Evolutionary conservation across 352 stramenopile genomes (phyloP), one percentile per base, ranked within the genome.

Genomic region (Globisporangium paddicum): DNA sequence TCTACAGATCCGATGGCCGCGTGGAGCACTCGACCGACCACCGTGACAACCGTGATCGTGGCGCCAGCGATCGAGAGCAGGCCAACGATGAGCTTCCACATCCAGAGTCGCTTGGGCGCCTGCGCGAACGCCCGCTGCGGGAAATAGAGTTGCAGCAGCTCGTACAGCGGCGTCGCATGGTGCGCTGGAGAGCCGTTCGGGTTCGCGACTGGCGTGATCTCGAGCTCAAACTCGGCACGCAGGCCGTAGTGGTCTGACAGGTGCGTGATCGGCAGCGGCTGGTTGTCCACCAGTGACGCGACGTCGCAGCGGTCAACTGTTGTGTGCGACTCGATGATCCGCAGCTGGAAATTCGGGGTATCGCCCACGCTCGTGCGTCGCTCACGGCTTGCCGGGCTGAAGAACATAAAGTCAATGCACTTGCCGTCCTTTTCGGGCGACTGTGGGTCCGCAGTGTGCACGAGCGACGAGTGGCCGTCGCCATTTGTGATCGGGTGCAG

Each of bases 391-490:
- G 67, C 66, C 0, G 80, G 72, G 42, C 79, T 77, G 64, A 87
- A 87, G 57, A 93, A 91, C 70, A 93, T 81, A 64, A 90, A 93
- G 72, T 93, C 84, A 57, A 93, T 93, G 63, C 84, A 93, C 56
- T 93, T 93, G 68, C 84, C 84, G 51, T 87, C 71, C 40, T 80
- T 83, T 10, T 87, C 64, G 1, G 50, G 67, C 1, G 68, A 75
- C 9, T 73, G 48, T 30, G 79, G 69, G 30, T 89, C 71, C 37
- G 40, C 67, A 30, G 50, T 64, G 57, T 91, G 84, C 11, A 76
- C 48, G 21, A 93, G 75, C 58, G 64, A 69, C 11, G 78, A 81
- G 61, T 93, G 84, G 19, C 84, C 84, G 50, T 93, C 77, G 44
- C 79, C 84, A 56, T 93, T 93, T 30, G 84, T 93, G 62, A 91